phyloP scores from a whole-genome alignment of 108 stramenopile species.

The Cyclostephanos invisitatus region DNA sequence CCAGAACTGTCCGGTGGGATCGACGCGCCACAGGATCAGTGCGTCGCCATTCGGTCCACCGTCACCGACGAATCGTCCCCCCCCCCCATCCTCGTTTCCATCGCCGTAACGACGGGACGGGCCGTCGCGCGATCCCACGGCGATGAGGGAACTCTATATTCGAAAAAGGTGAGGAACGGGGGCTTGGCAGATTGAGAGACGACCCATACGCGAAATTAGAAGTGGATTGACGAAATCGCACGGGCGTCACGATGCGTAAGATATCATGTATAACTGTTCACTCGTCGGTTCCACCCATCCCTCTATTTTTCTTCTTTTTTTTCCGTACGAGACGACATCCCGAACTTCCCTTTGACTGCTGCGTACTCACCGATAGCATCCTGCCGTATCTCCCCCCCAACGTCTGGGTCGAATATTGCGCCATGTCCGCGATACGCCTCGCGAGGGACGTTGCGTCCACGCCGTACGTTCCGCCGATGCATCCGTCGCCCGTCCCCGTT shows the following conservation, averaged over 20 bases:
- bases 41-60: not conserved
- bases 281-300: too few species aligned
- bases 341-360: too few species aligned
- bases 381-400: conserved; percentile 42
- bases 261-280: too few species aligned
- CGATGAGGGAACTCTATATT: conserved; percentile 53
- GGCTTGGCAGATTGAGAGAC: too few species aligned
- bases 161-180: conserved; percentile 1
- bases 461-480: conserved; percentile 39
- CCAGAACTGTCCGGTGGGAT: conserved; percentile 88
- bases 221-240: too few species aligned
- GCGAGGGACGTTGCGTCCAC: conserved; percentile 46
- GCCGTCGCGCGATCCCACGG: conserved; percentile 46
- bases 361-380: conserved; percentile 53
- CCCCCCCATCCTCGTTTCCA: not conserved
- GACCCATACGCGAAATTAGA: too few species aligned
- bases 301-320: too few species aligned
- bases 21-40: conserved; percentile 64
- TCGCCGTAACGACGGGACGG: not conserved
- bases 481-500: not conserved
- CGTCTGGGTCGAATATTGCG: conserved; percentile 69
- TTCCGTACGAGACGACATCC: not conserved
- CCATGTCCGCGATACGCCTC: conserved; percentile 63
- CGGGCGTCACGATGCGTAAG: too few species aligned
- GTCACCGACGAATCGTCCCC: too few species aligned